phyloP scores from a whole-genome alignment of 805 yeast genomes.

The Myxozyma sirexii region DNA sequence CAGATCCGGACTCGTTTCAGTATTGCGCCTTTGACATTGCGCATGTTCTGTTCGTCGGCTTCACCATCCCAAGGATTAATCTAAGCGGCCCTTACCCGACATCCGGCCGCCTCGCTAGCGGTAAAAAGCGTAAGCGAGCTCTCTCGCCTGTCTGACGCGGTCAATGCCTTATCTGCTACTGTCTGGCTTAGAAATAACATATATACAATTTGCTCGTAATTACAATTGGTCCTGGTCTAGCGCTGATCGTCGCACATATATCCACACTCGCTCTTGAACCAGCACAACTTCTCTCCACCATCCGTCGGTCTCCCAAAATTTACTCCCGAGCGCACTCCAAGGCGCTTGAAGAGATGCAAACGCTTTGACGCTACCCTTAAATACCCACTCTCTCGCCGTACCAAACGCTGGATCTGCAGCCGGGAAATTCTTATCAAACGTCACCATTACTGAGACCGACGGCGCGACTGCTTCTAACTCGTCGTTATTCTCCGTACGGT shows the following conservation, averaged over 20 bases:
- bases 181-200: background rate
- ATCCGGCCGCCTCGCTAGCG: background rate
- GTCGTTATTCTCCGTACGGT: slow-evolving; percentile 66
- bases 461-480: slow-evolving; percentile 50
- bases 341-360: slow-evolving; percentile 45
- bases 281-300: slow-evolving; percentile 25
- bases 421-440: slow-evolving; percentile 40
- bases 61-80: no score
- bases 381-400: slow-evolving; percentile 47
- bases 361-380: slow-evolving; percentile 46
- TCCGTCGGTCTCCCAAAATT: slow-evolving; percentile 7
- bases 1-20: no score
- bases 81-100: slow-evolving; percentile 11
- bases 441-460: slow-evolving; percentile 55
- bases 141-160: background rate
- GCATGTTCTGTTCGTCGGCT: no score
- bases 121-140: background rate
- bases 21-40: no score
- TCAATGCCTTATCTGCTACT: background rate
- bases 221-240: background rate
- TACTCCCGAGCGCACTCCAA: slow-evolving; percentile 7
- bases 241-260: slow-evolving; percentile 15
- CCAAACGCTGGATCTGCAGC: background rate
- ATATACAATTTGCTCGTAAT: background rate
- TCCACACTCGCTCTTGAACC: slow-evolving; percentile 22